These are phyloP conservation scores for Mycena capillaripes DNA, from an alignment of 768 basidiomycete species.

Conservation along the genomic window DNA sequence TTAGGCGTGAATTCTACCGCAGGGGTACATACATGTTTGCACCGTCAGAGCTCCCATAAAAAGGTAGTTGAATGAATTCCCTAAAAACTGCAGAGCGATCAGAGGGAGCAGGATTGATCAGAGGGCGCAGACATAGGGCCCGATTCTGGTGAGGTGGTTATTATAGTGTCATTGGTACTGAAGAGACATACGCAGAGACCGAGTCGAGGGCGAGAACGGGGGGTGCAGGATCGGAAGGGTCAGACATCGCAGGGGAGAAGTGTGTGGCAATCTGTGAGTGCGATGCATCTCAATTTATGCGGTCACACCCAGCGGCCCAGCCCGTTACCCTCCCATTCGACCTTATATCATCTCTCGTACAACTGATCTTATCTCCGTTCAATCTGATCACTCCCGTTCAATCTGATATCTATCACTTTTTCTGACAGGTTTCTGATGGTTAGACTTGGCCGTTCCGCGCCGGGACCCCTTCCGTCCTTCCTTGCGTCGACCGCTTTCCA, in stretches of 20 bases:
- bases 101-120: slow-evolving; percentile 7
- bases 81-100: slow-evolving; percentile 4
- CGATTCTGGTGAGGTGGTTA: slow-evolving; percentile 9
- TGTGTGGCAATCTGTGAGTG: slow-evolving; percentile 1
- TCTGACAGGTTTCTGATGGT: neutral
- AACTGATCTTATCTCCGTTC: no score
- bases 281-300: neutral
- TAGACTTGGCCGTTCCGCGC: neutral
- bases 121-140: slow-evolving; percentile 11
- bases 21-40: slow-evolving; percentile 1
- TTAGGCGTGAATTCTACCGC: slow-evolving; percentile 4
- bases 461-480: no score
- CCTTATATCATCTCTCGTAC: no score
- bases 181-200: slow-evolving; percentile 2
- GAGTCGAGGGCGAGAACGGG: neutral
- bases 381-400: no score
- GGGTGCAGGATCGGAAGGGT: slow-evolving; percentile 13
- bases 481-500: no score
- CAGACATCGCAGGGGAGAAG: slow-evolving; percentile 7
- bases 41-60: slow-evolving; percentile 2
- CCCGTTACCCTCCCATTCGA: no score
- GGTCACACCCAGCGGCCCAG: neutral
- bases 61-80: slow-evolving; percentile 15
- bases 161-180: neutral
- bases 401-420: neutral